Conservation (phyloP, 495 filamentous ascomycete species). For the Podospora pseudopauciseta region DNA sequence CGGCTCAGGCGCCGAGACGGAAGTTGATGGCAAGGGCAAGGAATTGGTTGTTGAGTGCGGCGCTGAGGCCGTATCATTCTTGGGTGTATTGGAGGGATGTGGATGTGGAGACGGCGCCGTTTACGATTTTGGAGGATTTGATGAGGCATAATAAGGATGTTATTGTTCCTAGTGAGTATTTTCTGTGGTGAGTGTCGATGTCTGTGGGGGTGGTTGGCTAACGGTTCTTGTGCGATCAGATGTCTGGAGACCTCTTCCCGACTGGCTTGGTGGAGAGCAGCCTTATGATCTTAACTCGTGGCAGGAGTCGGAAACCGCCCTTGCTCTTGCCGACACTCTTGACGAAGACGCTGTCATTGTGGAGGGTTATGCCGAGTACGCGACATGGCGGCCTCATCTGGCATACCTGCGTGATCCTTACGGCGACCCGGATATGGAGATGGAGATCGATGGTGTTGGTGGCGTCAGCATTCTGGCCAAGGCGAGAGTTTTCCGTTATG, state of each 20-base stretch:
- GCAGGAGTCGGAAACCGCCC: constrained; percentile 97
- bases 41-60: constrained; percentile 95
- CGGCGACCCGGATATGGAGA: constrained; percentile 97
- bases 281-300: constrained; percentile 99
- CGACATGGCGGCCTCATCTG: constrained; percentile 96
- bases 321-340: constrained; percentile 88
- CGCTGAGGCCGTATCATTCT: constrained; percentile 88
- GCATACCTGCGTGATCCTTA: constrained; percentile 97
- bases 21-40: constrained; percentile 98
- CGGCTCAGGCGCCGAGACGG: constrained; percentile 86
- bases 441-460: constrained; percentile 98
- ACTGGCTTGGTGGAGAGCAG: constrained; percentile 98
- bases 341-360: constrained; percentile 99
- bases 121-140: constrained; percentile 93
- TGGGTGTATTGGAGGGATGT: constrained; percentile 99
- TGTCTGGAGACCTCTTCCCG: constrained; percentile 96
- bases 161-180: constrained; percentile 91
- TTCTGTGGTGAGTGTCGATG: not conserved
- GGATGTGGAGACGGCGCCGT: constrained; percentile 94
- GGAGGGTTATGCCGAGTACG: constrained; percentile 98
- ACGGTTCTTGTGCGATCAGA: constrained; percentile 53
- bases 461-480: constrained; percentile 97
- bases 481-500: constrained; percentile 87
- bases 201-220: constrained; percentile 8
- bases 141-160: constrained; percentile 99